Base-by-base conservation (phyloP, 768 basidiomycete species). In the Pleurotus pulmonarius region DNA sequence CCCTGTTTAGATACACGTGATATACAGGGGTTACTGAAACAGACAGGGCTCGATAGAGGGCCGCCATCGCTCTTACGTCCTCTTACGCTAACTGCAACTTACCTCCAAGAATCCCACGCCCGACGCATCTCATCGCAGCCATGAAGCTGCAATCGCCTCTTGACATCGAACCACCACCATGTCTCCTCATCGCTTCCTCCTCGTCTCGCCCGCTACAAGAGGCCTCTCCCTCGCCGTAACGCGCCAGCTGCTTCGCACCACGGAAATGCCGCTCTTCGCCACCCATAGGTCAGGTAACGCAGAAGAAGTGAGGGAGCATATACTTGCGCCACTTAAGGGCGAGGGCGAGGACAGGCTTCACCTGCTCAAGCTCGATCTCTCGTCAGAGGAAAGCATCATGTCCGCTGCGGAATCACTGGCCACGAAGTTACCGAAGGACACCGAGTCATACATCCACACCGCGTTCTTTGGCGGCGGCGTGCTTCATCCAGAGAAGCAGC, bases 381-480 rank as follows among this genome's bases (percentile, higher is more conserved):
- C 70, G 8, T 77, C 75, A 16, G 83, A 83, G 62, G 65, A 69
- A 13, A 80, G 76, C 60, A 84, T 85, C 56, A 70, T 71, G 12
- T 61, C 70, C 8, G 82, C 83, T 4, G 77, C 83, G 7, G 62
- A 75, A 11, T 57, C 64, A 4, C 76, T 84, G 47, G 62, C 70
- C 12, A 56, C 67, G 20, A 64, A 63, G 8, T 68, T 84, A 43
- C 58, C 67, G 43, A 34, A 34, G 29, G 29, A 34, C 29, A 61
- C 61, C 6, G 64, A 70, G 40, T 64, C 81, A 3, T 81, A 75
- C 64, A 68, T 85, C 46, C 78, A 81, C 53, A 79, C 78, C 22
- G 82, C 77, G 8, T 83, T 83, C 65, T 73, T 83, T 60, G 78
- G 79, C 1, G 82, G 81, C 39, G 83, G 83, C 2, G 62, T 83